Conservation (phyloP, 768 basidiomycete genomes). For the Kwoniella newhampshirensis region DNA sequence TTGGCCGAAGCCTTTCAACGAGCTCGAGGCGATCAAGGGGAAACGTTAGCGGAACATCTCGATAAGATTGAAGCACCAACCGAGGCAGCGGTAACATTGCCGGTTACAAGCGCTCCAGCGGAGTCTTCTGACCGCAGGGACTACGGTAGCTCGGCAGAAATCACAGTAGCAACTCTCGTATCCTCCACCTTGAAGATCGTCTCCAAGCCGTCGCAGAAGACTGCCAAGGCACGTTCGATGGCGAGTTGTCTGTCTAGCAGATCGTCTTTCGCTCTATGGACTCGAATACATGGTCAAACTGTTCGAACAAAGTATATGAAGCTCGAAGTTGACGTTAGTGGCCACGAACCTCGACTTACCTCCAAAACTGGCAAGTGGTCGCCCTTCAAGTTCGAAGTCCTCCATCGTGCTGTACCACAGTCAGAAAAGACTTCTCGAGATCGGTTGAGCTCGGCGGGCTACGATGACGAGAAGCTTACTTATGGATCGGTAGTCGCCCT, state of each 20-base stretch:
- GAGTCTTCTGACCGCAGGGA: no score
- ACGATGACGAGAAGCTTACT: slow-evolving; percentile 57
- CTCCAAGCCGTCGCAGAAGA: slow-evolving; percentile 88
- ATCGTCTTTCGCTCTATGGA: slow-evolving; percentile 87
- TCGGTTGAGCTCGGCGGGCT: not conserved
- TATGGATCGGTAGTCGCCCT: slow-evolving; percentile 88
- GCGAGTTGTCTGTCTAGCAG: slow-evolving; percentile 86
- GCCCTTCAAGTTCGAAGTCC: slow-evolving; percentile 88
- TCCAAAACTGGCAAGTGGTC: slow-evolving; percentile 89
- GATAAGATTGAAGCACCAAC: no score
- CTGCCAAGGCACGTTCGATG: slow-evolving; percentile 85
- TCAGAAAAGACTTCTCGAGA: not conserved
- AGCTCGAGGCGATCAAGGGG: not conserved
- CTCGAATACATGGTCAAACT: slow-evolving; percentile 93
- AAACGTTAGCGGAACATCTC: slow-evolving; percentile 6
- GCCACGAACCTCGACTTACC: slow-evolving; percentile 54
- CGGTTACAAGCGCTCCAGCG: no score
- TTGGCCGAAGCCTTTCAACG: slow-evolving; percentile 12
- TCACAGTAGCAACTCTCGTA: slow-evolving; percentile 60
- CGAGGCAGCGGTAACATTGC: not conserved
- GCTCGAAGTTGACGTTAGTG: slow-evolving; percentile 70
- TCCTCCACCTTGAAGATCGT: slow-evolving; percentile 91
- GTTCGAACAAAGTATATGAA: slow-evolving; percentile 98
- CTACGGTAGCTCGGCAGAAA: not conserved
- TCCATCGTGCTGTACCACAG: slow-evolving; percentile 61